Evolutionary conservation across 352 stramenopile species (phyloP).

Genomic region (Globisporangium alternatum): DNA sequence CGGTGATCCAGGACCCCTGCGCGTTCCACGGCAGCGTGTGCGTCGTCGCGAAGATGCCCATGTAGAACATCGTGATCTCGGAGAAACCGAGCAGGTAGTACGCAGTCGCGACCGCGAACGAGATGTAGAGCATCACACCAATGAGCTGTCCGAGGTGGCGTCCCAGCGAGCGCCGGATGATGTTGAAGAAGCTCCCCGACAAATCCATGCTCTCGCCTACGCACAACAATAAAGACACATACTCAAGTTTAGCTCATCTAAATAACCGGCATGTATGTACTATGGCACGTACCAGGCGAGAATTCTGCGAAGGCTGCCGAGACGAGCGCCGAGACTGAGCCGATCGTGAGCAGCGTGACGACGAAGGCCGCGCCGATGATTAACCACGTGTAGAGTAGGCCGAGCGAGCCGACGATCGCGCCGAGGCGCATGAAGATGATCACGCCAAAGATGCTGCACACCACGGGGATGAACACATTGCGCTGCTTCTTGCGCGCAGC

Average conservation of each 20-base stretch:
- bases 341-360: conserved; percentile 43
- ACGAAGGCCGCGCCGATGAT: conserved; percentile 33
- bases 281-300: conserved; percentile 1
- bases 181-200: conserved; percentile 27
- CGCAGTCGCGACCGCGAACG: conserved; percentile 33
- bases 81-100: conserved; percentile 51
- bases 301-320: conserved; percentile 21
- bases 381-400: conserved; percentile 21
- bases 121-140: conserved; percentile 34
- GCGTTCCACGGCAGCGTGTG: conserved; percentile 38
- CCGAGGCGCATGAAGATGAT: conserved; percentile 57
- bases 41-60: conserved; percentile 20
- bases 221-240: neutral
- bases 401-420: conserved; percentile 33
- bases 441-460: conserved; percentile 53
- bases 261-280: neutral
- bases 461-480: conserved; percentile 43
- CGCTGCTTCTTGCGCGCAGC: conserved; percentile 18
- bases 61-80: conserved; percentile 45
- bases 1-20: conserved; percentile 29
- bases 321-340: conserved; percentile 44
- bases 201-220: conserved; percentile 12
- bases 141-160: conserved; percentile 34
- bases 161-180: conserved; percentile 25
- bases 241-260: neutral